A percentile compares a stretch with the other conserved stretches of the same genome.
These are phyloP conservation scores for Scenedesmus sp. DNA, from an alignment of 163 green algal species.

Conservation along the genomic window DNA sequence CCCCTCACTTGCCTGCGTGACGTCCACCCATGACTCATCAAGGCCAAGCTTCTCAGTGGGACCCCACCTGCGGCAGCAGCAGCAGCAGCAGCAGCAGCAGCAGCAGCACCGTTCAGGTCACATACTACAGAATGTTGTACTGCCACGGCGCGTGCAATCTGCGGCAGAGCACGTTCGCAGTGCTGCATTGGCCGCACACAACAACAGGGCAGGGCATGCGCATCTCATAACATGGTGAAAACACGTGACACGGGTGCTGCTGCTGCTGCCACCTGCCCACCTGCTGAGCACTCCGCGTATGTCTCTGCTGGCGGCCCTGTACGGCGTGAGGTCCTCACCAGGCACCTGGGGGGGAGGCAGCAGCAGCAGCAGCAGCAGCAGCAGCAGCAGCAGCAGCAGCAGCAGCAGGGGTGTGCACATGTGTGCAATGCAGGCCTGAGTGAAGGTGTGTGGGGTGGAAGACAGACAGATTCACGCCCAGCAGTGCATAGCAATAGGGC, in stretches of 20 bases:
- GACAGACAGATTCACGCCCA: too few species aligned
- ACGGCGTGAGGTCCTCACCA: conserved; percentile 92
- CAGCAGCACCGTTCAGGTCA: background rate
- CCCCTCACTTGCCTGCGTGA: conserved; percentile 58
- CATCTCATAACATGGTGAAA: background rate
- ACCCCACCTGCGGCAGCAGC: conserved; percentile 62
- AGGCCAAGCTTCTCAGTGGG: conserved; percentile 76
- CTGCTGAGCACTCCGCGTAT: conserved; percentile 56
- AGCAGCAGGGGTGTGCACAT: too few species aligned
- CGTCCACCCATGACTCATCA: conserved; percentile 84
- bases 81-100: conserved; percentile 13
- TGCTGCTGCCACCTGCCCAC: background rate
- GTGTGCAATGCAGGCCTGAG: background rate
- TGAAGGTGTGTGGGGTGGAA: background rate
- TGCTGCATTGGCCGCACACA: background rate
- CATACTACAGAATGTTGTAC: too few species aligned
- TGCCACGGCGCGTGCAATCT: too few species aligned
- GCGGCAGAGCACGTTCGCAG: background rate
- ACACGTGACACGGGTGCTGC: background rate
- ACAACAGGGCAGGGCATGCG: too few species aligned
- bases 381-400: background rate
- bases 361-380: background rate
- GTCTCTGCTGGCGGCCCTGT: conserved; percentile 68
- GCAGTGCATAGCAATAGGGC: too few species aligned
- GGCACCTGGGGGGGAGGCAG: conserved; percentile 55